These are phyloP conservation scores for Leccinum variicolor DNA, from an alignment of 768 basidiomycete genomes.

Conservation along the genomic window DNA sequence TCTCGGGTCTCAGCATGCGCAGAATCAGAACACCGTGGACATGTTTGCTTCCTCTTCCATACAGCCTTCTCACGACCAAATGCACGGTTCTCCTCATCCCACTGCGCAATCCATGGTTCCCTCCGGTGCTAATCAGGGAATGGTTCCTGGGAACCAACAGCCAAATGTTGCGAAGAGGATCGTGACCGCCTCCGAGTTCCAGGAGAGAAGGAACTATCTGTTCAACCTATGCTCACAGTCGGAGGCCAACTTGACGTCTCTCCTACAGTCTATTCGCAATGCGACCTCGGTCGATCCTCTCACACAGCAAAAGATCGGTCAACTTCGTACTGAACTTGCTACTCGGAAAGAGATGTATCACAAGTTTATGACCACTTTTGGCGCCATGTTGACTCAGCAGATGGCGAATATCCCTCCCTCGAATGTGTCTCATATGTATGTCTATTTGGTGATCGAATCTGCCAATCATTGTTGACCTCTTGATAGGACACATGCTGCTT, in stretches of 20 bases:
- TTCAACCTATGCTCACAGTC: slow-evolving; percentile 6
- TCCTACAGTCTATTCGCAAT: slow-evolving; percentile 10
- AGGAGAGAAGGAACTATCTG: slow-evolving; percentile 20
- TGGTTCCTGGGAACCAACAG: slow-evolving; percentile 18
- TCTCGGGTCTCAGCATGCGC: slow-evolving; percentile 31
- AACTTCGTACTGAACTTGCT: slow-evolving; percentile 21
- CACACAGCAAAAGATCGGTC: slow-evolving; percentile 14
- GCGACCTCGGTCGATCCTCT: slow-evolving; percentile 16
- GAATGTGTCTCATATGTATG: slow-evolving; percentile 35
- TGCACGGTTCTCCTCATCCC: slow-evolving; percentile 50
- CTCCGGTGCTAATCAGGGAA: slow-evolving; percentile 20
- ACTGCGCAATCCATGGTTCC: slow-evolving; percentile 20
- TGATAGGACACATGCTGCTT: slow-evolving; percentile 17
- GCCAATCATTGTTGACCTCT: slow-evolving; percentile 6
- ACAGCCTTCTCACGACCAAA: slow-evolving; percentile 36
- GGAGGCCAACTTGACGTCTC: slow-evolving; percentile 9
- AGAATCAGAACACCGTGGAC: slow-evolving; percentile 40
- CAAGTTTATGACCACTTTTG: slow-evolving; percentile 34
- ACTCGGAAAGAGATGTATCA: slow-evolving; percentile 38
- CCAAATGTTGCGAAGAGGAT: slow-evolving; percentile 26
- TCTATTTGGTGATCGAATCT: not conserved
- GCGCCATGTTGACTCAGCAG: slow-evolving; percentile 23
- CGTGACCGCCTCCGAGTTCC: slow-evolving; percentile 19
- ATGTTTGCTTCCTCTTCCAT: slow-evolving; percentile 49
- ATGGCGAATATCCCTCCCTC: slow-evolving; percentile 22